Evolutionary conservation across 306 rosid genomes (phyloP), one percentile per base, ranked within the genome.

Genomic region (Lagenaria siceraria): DNA sequence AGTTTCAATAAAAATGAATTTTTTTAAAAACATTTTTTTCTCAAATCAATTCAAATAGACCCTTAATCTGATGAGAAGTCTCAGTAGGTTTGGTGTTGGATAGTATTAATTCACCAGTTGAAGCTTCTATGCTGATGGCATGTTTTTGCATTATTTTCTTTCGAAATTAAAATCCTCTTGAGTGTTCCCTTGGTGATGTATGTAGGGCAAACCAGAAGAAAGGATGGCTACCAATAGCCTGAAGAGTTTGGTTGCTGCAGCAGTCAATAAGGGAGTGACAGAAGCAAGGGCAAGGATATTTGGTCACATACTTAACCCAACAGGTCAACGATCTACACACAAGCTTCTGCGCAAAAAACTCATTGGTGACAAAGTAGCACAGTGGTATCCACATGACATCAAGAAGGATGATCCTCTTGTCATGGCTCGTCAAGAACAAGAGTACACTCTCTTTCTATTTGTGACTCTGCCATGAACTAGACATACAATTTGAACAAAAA

Each of bases 321-420:
- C 85, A 0, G 93, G 93, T 19, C 84, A 79, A 69, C 87, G 84
- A 85, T 87, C 99, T 10, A 60, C 91, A 0, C 99, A 92, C 83
- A 90, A 95, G 85, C 55, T 89, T 83, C 76, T 92, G 36, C 92
- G 97, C 14, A 87, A 88, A 90, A 92, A 92, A 87, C 90, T 95
- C 69, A 80, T 87, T 11, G 99, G 99, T 53, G 96, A 90, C 36
- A 92, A 90, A 83, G 91, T 95, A 11, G 88, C 92, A 0, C 83
- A 83, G 33, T 95, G 97, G 97, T 95, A 95, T 80, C 97, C 97
- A 8, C 69, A 87, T n/a, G 97, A 92, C 84, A 85, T 92, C 81
- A 82, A 82, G 74, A 87, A 85, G 79, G 96, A 92, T 17, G 97
- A 95, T 78, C 96, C 97, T 77, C 86, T 74, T 69, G 61, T 89